Evolutionary conservation across 2,329 filamentous ascomycete genomes (phyloP), one percentile per base, ranked within the genome.

Genomic region (Sordariomycetes sp.): DNA sequence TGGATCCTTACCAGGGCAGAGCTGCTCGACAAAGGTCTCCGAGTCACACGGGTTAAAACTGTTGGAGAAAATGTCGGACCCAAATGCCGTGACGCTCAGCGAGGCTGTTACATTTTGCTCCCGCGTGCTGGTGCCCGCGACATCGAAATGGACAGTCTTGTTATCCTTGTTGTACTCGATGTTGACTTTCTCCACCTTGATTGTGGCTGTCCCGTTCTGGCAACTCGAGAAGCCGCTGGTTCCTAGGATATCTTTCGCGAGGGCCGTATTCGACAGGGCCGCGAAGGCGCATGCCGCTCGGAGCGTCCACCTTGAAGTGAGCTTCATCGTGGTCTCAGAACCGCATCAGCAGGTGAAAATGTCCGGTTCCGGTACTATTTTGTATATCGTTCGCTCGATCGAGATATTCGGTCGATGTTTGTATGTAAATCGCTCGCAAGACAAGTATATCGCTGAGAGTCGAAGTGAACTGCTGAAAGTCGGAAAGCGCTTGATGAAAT

Each of bases 211-310:
- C 34, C 77, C 70, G 55, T 67, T 66, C 42, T 66, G 68, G 71
- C 94, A 97, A 62, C 84, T 84, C 65, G 77, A 82, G 73, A 94
- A 95, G 59, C 90, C 89, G 61, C 80, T 81, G 25, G 91, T 96
- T 67, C 85, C 81, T 59, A 99, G 80, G 59, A 95, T 76, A 63
- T 92, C 84, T 60, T 74, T 77, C 58, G 81, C 88, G 59, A 87
- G 67, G 57, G 79, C 85, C 59, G 75, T 71, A 54, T 67, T 68
- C 17, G 68, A 64, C 52, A 77, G 66, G 55, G 68, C 66, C 55
- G 68, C 65, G 13, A 62, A 57, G 22, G 73, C 67, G 57, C 69
- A 64, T 42, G 53, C 56, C 12, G 55, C 34, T 12, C 48, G 25
- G 12, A 56, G 32, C n/a, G 51, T 67, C 67, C 67, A 68, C 58